Conservation (phyloP, 768 basidiomycete species). For the Tephrocybe rancida region DNA sequence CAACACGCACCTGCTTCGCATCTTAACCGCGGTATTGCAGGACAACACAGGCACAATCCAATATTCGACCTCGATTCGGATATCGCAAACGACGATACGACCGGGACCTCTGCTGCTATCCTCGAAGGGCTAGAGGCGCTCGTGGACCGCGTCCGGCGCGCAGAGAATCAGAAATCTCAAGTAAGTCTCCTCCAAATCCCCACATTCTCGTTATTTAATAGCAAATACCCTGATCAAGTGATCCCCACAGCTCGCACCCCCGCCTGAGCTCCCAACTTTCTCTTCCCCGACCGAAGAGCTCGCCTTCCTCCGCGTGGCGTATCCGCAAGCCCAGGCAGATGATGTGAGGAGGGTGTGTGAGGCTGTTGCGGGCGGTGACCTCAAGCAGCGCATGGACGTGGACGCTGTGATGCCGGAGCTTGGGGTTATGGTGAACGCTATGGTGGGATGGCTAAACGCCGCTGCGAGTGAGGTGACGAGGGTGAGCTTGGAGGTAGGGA, state of each 20-base stretch:
- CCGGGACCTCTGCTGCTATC: constrained; percentile 2
- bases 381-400: constrained; percentile 86
- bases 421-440: constrained; percentile 86
- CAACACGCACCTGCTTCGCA: constrained; percentile 2
- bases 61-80: constrained; percentile 1
- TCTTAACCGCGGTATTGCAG: not conserved
- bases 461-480: constrained; percentile 85
- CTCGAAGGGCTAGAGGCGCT: not conserved
- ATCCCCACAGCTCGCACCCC: not conserved
- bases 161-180: constrained; percentile 4
- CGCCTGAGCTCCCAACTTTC: too few relatives aligned
- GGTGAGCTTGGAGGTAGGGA: constrained; percentile 91
- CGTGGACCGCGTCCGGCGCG: not conserved
- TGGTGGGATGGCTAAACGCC: constrained; percentile 78
- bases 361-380: constrained; percentile 84
- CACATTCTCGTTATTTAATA: not conserved
- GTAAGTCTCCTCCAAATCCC: not conserved
- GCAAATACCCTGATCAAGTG: too few relatives aligned
- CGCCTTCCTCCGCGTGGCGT: too few relatives aligned
- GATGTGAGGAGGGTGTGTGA: constrained; percentile 87
- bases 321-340: too few relatives aligned
- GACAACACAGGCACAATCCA: constrained; percentile 1
- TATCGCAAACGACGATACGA: constrained; percentile 9
- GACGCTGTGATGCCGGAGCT: constrained; percentile 93
- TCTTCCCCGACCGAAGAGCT: too few relatives aligned